phyloP scores from a whole-genome alignment of 305 asterid genomes.

The Solanum hybrid region DNA sequence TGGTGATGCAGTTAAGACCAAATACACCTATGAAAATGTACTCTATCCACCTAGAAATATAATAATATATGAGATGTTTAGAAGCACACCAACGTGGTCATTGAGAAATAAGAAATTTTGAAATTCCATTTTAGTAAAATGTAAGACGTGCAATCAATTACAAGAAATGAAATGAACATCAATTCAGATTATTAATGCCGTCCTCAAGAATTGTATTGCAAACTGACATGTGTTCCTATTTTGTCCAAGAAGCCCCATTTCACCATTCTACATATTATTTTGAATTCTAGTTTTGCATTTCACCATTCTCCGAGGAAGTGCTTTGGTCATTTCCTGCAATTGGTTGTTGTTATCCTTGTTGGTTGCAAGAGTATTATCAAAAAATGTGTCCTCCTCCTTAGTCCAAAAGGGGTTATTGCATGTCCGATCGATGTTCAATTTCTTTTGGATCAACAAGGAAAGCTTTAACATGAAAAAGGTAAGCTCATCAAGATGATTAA shows the following conservation, averaged over 20 bases:
- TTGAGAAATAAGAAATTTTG: too few relatives aligned
- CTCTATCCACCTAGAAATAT: background rate
- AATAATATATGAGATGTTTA: background rate
- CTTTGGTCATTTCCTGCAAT: conserved; percentile 13
- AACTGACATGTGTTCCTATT: conserved; percentile 22
- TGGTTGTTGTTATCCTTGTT: background rate
- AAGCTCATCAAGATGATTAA: too few relatives aligned
- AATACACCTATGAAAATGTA: background rate
- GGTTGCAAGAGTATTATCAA: conserved; percentile 15
- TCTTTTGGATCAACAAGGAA: too few relatives aligned
- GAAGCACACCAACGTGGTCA: background rate
- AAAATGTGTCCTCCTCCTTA: conserved; percentile 19
- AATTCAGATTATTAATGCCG: background rate
- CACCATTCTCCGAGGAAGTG: conserved; percentile 4
- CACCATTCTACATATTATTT: background rate
- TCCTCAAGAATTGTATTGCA: background rate
- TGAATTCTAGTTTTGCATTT: background rate
- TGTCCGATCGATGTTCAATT: too few relatives aligned
- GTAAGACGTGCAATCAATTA: background rate
- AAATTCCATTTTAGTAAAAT: background rate
- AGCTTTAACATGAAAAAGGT: too few relatives aligned
- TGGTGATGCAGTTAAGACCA: background rate
- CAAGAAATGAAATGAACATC: background rate
- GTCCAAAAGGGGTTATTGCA: too few relatives aligned
- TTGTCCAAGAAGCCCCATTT: conserved; percentile 13